A percentile compares a stretch with the other conserved stretches of the same genome.
These are phyloP conservation scores for Flammula alnicola DNA, from an alignment of 1,284 basidiomycete species.

Conservation along the genomic window DNA sequence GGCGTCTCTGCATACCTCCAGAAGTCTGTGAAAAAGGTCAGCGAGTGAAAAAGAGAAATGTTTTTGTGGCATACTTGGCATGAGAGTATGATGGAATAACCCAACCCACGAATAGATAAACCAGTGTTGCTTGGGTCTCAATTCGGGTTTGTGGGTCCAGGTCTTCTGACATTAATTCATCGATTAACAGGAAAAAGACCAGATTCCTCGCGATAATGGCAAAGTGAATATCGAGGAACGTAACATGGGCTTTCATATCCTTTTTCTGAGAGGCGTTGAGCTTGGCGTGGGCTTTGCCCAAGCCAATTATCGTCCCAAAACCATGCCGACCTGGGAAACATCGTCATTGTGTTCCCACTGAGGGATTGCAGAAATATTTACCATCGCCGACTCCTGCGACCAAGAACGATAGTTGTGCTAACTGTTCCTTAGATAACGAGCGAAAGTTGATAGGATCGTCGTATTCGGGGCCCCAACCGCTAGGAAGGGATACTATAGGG, in stretches of 20 bases:
- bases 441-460: constrained; percentile 23
- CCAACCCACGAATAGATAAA: constrained; percentile 25
- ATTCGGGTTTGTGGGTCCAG: constrained; percentile 8
- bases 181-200: too few species aligned
- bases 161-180: too few species aligned
- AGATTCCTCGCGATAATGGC: too few species aligned
- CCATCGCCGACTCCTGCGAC: too few species aligned
- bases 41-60: not conserved
- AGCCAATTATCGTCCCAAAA: constrained; percentile 27
- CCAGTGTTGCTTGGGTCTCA: constrained; percentile 22
- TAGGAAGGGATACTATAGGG: constrained; percentile 28
- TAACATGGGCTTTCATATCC: constrained; percentile 22
- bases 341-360: too few species aligned
- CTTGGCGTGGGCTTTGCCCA: constrained; percentile 17
- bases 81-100: constrained; percentile 27
- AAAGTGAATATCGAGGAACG: constrained; percentile 27
- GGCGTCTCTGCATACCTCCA: constrained; percentile 1
- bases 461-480: constrained; percentile 27
- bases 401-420: too few species aligned
- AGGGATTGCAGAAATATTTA: too few species aligned
- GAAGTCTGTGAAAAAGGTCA: not conserved
- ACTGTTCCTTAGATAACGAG: constrained; percentile 17
- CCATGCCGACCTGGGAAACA: constrained; percentile 25
- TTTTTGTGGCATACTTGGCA: constrained; percentile 12
- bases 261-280: constrained; percentile 19